phyloP scores from a whole-genome alignment of 2,329 filamentous ascomycete genomes.

The Diaporthe citriasiana region DNA sequence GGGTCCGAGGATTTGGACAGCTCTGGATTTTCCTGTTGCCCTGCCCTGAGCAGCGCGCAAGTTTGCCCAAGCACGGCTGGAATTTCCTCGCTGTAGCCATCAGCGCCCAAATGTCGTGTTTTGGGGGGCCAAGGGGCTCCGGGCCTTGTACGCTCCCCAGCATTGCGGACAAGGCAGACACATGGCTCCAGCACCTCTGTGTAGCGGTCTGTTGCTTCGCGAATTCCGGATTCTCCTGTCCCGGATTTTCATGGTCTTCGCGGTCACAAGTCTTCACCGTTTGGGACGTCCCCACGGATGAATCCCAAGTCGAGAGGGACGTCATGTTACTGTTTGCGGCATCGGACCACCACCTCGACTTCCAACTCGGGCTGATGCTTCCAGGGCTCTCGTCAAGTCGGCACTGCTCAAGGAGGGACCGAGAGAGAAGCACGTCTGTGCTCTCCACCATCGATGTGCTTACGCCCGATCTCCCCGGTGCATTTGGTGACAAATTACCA shows the following conservation, averaged over 20 bases:
- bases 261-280: not conserved
- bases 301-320: conserved; percentile 14
- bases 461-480: not conserved
- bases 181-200: conserved; percentile 12
- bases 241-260: not conserved
- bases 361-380: conserved; percentile 28
- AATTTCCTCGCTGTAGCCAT: conserved; percentile 34
- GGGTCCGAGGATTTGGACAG: conserved; percentile 16
- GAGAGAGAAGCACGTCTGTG: conserved; percentile 31
- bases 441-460: conserved; percentile 33
- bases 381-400: conserved; percentile 20
- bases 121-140: conserved; percentile 7
- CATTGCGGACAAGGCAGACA: conserved; percentile 24
- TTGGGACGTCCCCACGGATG: not conserved
- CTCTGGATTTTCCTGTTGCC: conserved; percentile 14
- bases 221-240: not conserved
- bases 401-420: conserved; percentile 39
- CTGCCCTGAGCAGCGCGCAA: not conserved
- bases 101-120: conserved; percentile 31
- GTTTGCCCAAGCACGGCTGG: conserved; percentile 16
- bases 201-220: not conserved
- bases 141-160: not conserved
- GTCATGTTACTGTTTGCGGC: conserved; percentile 19
- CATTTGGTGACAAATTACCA: not conserved
- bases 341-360: conserved; percentile 25